A percentile compares a stretch with the other conserved stretches of the same genome.
Conservation (phyloP, 2,329 filamentous ascomycete genomes). For the Colletotrichum sp. region DNA sequence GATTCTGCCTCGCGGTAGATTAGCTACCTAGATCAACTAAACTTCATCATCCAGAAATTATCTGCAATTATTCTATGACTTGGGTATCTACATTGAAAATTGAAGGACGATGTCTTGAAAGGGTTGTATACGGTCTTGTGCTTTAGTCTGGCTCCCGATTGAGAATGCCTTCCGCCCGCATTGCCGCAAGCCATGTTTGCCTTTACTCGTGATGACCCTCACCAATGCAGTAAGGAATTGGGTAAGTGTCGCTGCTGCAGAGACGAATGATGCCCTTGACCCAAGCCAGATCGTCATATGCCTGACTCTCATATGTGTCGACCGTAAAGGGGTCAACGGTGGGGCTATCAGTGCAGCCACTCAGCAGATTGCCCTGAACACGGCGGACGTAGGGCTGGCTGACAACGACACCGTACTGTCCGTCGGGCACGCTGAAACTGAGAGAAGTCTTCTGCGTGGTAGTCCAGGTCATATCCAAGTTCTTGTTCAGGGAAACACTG, state of each 20-base stretch:
- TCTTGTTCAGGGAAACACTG: conserved; percentile 23
- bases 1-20: no score
- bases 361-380: conserved; percentile 34
- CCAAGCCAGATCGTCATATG: conserved; percentile 36
- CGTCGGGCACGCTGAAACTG: conserved; percentile 33
- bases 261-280: conserved; percentile 42
- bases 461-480: conserved; percentile 23
- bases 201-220: conserved; percentile 24
- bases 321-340: conserved; percentile 30
- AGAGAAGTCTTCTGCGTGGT: conserved; percentile 36
- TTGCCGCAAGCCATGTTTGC: background rate
- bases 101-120: background rate
- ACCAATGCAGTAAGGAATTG: conserved; percentile 40
- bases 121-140: background rate
- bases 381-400: conserved; percentile 38
- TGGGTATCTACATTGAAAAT: background rate
- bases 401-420: conserved; percentile 41
- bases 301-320: conserved; percentile 36
- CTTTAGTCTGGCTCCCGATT: background rate
- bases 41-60: background rate
- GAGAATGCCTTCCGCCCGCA: background rate
- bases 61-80: background rate
- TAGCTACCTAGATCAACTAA: background rate
- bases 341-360: conserved; percentile 35
- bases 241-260: conserved; percentile 38